Base-by-base conservation (phyloP, 2,329 filamentous ascomycete genomes). In the Teratosphaeria viscida region DNA sequence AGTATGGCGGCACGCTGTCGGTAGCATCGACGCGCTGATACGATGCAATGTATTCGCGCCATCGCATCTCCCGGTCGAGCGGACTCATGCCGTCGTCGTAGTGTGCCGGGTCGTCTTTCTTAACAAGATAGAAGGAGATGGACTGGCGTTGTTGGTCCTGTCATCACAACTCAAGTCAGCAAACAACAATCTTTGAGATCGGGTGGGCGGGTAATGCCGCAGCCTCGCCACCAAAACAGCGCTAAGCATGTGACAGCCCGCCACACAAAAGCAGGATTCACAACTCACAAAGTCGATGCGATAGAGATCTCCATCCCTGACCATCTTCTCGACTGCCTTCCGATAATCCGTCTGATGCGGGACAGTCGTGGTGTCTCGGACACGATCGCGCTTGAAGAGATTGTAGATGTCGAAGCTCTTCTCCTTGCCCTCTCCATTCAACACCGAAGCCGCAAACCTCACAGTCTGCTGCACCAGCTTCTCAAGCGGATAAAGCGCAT, bases 1-100 rank as follows among this genome's bases (percentile, higher is more conserved):
- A 59, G 14, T 55, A 54, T 19, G 52, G 58, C 16, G 68, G 64
- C 29, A 79, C 70, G 52, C 74, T 73, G 57, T 77, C 80, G 0
- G 94, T 99, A 1, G 90, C 89, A 69, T 96, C 90, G 27, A 92
- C 83, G 63, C 90, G 89, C 65, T 90, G 89, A 74, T 89, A 97
- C 0, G 92, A 91, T 19, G 92, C 92, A 60, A 96, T 90, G 72
- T 99, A 99, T 76, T 95, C 95, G 67, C 92, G 89, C 94, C 94
- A 99, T 47, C 85, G 78, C 63, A 81, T 80, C 64, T 85, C 81
- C 10, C 61, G 63, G 57, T 72, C 69, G 16, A 67, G 57, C 3
- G 78, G 75, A 57, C 79, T 81, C 27, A 85, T 82, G 63, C 90
- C 86, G 59, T 87, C 86, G 70, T 94, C 88, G 49, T 58, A 62